Percentiles rank a stretch among this genome's conserved stretches.
These are phyloP conservation scores for Talaromyces ruber DNA, from an alignment of 495 filamentous ascomycete species.

Conservation along the genomic window DNA sequence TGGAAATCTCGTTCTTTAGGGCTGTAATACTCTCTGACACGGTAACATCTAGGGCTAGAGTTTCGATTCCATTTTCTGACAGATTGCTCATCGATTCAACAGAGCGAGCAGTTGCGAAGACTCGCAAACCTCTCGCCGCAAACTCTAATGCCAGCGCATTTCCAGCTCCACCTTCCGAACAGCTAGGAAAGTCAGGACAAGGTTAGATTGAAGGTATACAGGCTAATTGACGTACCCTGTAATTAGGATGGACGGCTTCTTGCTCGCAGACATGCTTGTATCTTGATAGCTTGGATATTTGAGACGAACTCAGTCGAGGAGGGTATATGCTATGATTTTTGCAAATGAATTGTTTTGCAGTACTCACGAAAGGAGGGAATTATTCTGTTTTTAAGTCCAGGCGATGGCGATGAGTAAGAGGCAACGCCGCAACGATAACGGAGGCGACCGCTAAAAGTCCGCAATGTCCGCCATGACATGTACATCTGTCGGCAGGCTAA, in stretches of 20 bases:
- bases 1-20: conserved; percentile 7
- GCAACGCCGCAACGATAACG: background rate
- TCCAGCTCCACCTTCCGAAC: conserved; percentile 8
- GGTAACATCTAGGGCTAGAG: background rate
- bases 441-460: background rate
- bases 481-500: background rate
- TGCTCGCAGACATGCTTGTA: background rate
- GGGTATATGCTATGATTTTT: background rate
- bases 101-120: conserved; percentile 10
- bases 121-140: conserved; percentile 9
- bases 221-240: background rate
- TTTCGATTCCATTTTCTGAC: background rate
- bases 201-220: background rate
- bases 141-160: conserved; percentile 12
- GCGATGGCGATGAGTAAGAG: background rate
- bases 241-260: background rate
- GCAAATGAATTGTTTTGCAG: background rate
- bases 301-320: background rate
- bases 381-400: background rate
- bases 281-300: background rate
- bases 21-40: conserved; percentile 4
- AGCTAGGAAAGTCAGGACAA: background rate
- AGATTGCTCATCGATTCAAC: background rate
- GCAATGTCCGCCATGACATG: background rate
- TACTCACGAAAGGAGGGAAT: background rate